Percentiles rank a stretch among this genome's conserved stretches.
These are phyloP conservation scores for Entamoeba invadens DNA, from an alignment of 208 protist genomes.

Conservation along the genomic window DNA sequence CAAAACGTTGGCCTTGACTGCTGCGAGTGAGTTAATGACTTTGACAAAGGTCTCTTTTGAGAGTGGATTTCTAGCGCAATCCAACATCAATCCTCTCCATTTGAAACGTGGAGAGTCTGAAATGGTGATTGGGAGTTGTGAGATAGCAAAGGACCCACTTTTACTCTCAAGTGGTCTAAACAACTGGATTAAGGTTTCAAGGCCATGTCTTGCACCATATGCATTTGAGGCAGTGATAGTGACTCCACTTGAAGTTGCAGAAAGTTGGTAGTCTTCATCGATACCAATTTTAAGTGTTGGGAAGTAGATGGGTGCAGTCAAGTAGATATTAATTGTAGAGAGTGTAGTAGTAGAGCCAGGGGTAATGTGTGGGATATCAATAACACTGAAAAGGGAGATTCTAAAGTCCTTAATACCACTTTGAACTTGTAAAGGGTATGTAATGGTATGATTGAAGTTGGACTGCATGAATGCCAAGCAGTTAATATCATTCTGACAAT, in stretches of 20 bases:
- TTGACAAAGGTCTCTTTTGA: slow-evolving; percentile 24
- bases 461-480: not conserved
- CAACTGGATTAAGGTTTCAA: slow-evolving; percentile 17
- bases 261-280: not conserved
- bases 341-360: not conserved
- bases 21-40: slow-evolving; percentile 41
- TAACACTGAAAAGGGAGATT: not conserved
- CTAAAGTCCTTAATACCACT: not conserved
- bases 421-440: not conserved
- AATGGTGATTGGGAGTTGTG: slow-evolving; percentile 19
- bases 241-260: not conserved
- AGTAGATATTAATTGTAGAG: not conserved
- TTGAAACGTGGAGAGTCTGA: slow-evolving; percentile 41
- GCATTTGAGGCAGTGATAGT: not conserved
- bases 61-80: slow-evolving; percentile 45
- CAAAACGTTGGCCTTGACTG: slow-evolving; percentile 44
- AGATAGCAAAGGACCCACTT: not conserved
- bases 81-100: slow-evolving; percentile 49
- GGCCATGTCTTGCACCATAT: not conserved
- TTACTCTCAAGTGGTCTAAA: not conserved
- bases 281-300: not conserved
- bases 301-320: not conserved
- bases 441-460: not conserved
- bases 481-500: not conserved
- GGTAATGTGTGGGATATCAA: not conserved